A percentile compares a stretch with the other conserved stretches of the same genome.
phyloP scores from a whole-genome alignment of 768 basidiomycete species.

The Mycena indigotica region DNA sequence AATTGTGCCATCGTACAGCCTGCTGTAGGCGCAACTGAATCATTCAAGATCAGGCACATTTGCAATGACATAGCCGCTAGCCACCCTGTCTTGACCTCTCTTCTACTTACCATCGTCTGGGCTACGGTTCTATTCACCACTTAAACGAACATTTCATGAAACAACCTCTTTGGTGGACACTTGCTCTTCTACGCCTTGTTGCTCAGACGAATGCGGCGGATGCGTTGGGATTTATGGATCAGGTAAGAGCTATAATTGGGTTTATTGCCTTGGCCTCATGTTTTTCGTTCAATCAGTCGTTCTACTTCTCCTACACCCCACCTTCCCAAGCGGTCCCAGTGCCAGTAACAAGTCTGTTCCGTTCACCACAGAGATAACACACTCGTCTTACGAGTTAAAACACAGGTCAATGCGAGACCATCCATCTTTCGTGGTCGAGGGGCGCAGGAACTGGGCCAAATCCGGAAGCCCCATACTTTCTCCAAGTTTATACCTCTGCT shows the following conservation, averaged over 20 bases:
- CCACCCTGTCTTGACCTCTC: background rate
- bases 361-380: no score
- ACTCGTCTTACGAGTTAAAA: no score
- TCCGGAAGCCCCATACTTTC: conserved; percentile 56
- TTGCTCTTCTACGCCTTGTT: background rate
- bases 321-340: conserved; percentile 39
- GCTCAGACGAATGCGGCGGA: background rate
- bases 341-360: no score
- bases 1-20: no score
- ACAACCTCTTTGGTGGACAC: no score
- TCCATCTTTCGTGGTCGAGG: conserved; percentile 46
- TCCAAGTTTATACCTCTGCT: conserved; percentile 61
- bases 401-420: conserved; percentile 49
- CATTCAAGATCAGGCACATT: no score
- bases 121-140: no score
- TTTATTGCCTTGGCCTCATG: background rate
- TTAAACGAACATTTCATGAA: no score
- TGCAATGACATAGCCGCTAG: no score
- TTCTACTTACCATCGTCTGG: no score
- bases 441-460: conserved; percentile 50
- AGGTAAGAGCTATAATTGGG: conserved; percentile 24
- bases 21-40: no score
- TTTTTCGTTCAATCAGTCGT: conserved; percentile 39
- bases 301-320: conserved; percentile 46
- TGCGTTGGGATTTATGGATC: conserved; percentile 28